These are phyloP conservation scores for Coemansia sp. DNA, from an alignment of 192 early-diverging fungal genomes.

Conservation along the genomic window DNA sequence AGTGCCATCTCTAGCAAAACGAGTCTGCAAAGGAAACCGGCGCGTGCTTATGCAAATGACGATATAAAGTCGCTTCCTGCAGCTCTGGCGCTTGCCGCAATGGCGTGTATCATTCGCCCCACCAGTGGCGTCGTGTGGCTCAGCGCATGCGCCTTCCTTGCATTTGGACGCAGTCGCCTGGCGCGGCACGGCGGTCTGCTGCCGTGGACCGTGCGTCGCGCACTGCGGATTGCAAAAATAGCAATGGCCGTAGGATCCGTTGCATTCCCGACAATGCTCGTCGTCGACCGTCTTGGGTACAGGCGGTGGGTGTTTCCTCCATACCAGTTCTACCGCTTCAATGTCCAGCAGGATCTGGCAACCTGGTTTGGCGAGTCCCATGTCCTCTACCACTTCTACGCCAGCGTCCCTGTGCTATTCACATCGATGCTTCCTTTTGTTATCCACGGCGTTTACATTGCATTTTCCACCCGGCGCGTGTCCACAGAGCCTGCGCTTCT, in stretches of 20 bases:
- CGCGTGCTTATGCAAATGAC: neutral
- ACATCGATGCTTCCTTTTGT: constrained; percentile 74
- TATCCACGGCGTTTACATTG: constrained; percentile 55
- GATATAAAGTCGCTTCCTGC: constrained; percentile 13
- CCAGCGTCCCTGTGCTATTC: constrained; percentile 76
- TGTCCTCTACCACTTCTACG: constrained; percentile 88
- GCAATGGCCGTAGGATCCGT: constrained; percentile 22
- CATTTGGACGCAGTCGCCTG: constrained; percentile 22
- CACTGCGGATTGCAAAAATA: constrained; percentile 13
- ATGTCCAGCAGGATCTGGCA: constrained; percentile 76
- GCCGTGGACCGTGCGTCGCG: constrained; percentile 1
- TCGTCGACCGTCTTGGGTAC: constrained; percentile 75
- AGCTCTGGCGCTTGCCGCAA: constrained; percentile 70
- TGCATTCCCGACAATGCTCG: constrained; percentile 55
- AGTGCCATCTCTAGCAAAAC: neutral
- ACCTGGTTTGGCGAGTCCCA: constrained; percentile 91
- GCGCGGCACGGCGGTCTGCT: neutral
- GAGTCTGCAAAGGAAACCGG: neutral
- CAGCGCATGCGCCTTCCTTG: constrained; percentile 64
- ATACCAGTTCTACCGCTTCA: constrained; percentile 77
- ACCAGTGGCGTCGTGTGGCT: constrained; percentile 89
- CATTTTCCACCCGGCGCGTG: constrained; percentile 10
- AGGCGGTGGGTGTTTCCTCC: constrained; percentile 69
- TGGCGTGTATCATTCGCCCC: constrained; percentile 83
- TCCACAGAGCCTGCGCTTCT: constrained; percentile 43